These are phyloP conservation scores for Microsporum audouinii DNA, from an alignment of 2,329 filamentous ascomycete species.

Conservation along the genomic window DNA sequence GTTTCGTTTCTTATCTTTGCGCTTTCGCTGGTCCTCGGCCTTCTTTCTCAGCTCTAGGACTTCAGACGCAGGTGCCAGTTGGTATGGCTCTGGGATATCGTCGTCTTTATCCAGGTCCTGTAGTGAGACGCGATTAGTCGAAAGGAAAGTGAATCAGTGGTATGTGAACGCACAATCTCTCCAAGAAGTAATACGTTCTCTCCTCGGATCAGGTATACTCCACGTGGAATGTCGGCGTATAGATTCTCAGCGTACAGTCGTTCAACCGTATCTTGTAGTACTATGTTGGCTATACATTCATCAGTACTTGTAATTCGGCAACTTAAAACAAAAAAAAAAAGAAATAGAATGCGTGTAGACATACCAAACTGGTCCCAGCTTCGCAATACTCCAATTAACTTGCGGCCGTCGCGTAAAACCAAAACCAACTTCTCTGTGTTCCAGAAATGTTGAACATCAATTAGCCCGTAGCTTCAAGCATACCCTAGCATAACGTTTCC, in stretches of 20 bases:
- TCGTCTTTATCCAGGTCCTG: conserved; percentile 90
- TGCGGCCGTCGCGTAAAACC: conserved; percentile 81
- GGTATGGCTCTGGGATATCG: conserved; percentile 60
- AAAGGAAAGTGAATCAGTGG: background rate
- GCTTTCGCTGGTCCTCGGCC: conserved; percentile 57
- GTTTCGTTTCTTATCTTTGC: conserved; percentile 58
- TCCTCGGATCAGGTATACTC: conserved; percentile 82
- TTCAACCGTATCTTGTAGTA: conserved; percentile 86
- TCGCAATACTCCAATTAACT: conserved; percentile 80
- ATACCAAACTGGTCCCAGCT: conserved; percentile 98
- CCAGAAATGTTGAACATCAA: background rate
- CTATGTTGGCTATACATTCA: conserved; percentile 62
- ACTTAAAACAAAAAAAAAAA: background rate
- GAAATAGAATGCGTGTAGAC: conserved; percentile 18
- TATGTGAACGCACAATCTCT: conserved; percentile 53
- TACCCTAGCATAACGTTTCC: background rate
- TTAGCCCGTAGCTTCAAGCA: background rate
- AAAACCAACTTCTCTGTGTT: conserved; percentile 81
- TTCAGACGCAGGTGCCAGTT: conserved; percentile 53
- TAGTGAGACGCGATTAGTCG: background rate
- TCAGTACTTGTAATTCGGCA: background rate
- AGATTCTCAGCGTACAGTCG: conserved; percentile 64
- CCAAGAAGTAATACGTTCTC: conserved; percentile 95
- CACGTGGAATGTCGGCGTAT: conserved; percentile 75
- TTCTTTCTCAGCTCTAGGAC: conserved; percentile 64